Evolutionary conservation across 2,329 filamentous ascomycete genomes (phyloP).

Genomic region (Fusarium robinianum): DNA sequence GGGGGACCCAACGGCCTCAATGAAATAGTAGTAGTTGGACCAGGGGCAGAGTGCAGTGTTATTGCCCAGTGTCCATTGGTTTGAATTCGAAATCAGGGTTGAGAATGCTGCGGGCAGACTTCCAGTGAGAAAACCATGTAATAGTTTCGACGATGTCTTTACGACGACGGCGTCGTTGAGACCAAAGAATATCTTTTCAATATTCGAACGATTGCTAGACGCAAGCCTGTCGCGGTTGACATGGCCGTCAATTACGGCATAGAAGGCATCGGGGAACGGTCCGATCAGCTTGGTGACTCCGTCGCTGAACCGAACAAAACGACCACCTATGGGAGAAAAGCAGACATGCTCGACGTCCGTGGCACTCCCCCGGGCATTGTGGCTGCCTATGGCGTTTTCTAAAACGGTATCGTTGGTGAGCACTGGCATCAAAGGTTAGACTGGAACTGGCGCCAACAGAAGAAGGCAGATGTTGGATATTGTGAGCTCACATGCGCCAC

Average conservation of each 20-base stretch:
- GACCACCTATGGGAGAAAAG: slow-evolving; percentile 17
- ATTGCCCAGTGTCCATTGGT: too few relatives aligned
- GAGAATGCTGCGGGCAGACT: background rate
- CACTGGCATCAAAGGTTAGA: slow-evolving; percentile 4
- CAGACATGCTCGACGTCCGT: background rate
- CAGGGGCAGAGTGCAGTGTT: slow-evolving; percentile 11
- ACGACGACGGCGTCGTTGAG: background rate
- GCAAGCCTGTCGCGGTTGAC: background rate
- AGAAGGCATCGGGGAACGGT: slow-evolving; percentile 11
- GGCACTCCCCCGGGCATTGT: background rate
- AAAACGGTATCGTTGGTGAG: slow-evolving; percentile 10
- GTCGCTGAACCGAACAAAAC: slow-evolving; percentile 15
- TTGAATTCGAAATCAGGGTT: too few relatives aligned
- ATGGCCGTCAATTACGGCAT: background rate
- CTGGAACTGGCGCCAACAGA: background rate
- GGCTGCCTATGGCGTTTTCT: background rate
- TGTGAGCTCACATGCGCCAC: too few relatives aligned
- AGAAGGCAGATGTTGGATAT: too few relatives aligned
- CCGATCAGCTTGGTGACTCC: slow-evolving; percentile 8
- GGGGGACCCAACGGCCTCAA: slow-evolving; percentile 1
- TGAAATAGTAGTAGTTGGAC: slow-evolving; percentile 9
- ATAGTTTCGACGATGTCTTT: slow-evolving; percentile 3
- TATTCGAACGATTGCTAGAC: background rate
- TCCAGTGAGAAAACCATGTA: background rate
- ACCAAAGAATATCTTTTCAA: slow-evolving; percentile 9